These are phyloP conservation scores for Jamesozyma gamospora DNA, from an alignment of 805 yeast genomes.

Conservation along the genomic window DNA sequence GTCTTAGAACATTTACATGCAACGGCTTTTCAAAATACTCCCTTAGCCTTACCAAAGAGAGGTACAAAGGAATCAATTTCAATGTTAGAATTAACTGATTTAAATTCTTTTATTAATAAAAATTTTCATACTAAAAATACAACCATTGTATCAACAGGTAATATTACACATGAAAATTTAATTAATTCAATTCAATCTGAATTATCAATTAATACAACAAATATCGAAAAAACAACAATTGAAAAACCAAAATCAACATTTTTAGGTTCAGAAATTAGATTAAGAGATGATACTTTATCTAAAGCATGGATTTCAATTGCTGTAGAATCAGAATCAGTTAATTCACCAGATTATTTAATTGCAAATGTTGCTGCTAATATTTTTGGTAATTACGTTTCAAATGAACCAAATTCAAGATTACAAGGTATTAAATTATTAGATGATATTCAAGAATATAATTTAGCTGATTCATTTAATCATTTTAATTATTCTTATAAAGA, in stretches of 20 bases:
- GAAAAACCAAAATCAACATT: constrained; percentile 47
- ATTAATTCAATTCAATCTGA: constrained; percentile 53
- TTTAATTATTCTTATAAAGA: constrained; percentile 66
- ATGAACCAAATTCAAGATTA: constrained; percentile 44
- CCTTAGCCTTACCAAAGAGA: constrained; percentile 63
- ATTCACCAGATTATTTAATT: constrained; percentile 55
- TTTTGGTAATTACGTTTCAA: constrained; percentile 45
- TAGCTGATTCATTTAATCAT: constrained; percentile 63
- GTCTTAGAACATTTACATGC: constrained; percentile 70
- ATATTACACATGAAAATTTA: constrained; percentile 56
- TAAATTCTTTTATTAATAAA: constrained; percentile 44
- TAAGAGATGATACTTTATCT: constrained; percentile 81
- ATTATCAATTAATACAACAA: constrained; percentile 26
- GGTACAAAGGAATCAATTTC: constrained; percentile 63
- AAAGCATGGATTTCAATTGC: constrained; percentile 71
- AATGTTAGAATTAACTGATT: constrained; percentile 49
- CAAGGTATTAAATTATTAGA: constrained; percentile 64
- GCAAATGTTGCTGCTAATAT: constrained; percentile 65
- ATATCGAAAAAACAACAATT: constrained; percentile 23
- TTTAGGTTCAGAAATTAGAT: constrained; percentile 79
- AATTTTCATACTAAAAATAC: constrained; percentile 54
- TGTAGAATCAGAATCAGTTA: constrained; percentile 57
- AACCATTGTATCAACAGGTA: constrained; percentile 62
- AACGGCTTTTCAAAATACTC: constrained; percentile 80
- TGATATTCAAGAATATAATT: constrained; percentile 59